Conservation (phyloP, 805 yeast species). For the Cyberlindnera bimundalis region DNA sequence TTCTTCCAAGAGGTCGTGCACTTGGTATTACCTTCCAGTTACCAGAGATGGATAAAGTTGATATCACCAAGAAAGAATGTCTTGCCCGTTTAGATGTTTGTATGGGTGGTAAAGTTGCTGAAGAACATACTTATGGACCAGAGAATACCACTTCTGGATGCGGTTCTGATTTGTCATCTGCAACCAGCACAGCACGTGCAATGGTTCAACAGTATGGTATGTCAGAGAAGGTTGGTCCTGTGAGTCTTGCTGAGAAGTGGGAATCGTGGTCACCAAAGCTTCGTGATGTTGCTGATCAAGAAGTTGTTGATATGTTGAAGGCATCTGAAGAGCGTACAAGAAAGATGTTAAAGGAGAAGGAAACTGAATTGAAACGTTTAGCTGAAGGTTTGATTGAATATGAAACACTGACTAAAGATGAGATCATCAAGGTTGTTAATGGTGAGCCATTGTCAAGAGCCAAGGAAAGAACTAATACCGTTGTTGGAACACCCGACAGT, state of each 20-base stretch:
- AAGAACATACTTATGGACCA: slow-evolving; percentile 85
- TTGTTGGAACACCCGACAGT: slow-evolving; percentile 53
- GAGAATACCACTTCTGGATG: slow-evolving; percentile 96
- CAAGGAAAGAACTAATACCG: slow-evolving; percentile 70
- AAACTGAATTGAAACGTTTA: slow-evolving; percentile 72
- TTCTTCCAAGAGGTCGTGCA: slow-evolving; percentile 95
- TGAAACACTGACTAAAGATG: slow-evolving; percentile 89
- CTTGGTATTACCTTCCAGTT: slow-evolving; percentile 95
- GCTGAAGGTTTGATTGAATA: slow-evolving; percentile 94
- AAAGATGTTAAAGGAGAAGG: slow-evolving; percentile 54
- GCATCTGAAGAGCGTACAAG: slow-evolving; percentile 81
- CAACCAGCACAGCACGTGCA: slow-evolving; percentile 90
- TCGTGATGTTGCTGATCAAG: slow-evolving; percentile 88
- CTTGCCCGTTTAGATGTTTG: slow-evolving; percentile 91
- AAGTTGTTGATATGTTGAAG: slow-evolving; percentile 72
- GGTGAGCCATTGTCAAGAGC: slow-evolving; percentile 75
- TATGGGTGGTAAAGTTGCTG: slow-evolving; percentile 99
- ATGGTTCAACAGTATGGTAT: slow-evolving; percentile 98
- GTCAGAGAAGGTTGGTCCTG: slow-evolving; percentile 93
- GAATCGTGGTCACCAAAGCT: slow-evolving; percentile 89
- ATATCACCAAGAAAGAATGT: slow-evolving; percentile 85
- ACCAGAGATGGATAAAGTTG: slow-evolving; percentile 98
- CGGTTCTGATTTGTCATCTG: slow-evolving; percentile 83
- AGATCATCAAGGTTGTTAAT: slow-evolving; percentile 78
- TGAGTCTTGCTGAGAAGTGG: slow-evolving; percentile 87